Evolutionary conservation across 257 asterid genomes (phyloP).

Genomic region (Marsdenia floribunda): DNA sequence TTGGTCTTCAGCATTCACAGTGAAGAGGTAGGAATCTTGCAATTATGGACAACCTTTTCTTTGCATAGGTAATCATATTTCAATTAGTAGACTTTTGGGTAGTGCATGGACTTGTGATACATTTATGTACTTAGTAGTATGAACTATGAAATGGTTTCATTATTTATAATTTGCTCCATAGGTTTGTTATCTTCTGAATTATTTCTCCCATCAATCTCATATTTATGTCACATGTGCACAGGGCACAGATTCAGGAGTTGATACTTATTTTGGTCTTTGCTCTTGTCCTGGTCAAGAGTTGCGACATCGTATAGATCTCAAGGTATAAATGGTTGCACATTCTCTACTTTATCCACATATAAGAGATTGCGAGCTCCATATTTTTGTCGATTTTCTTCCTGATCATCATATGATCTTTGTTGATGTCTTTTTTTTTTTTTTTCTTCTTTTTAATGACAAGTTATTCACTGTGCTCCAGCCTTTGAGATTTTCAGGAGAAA

Average conservation of each 20-base stretch:
- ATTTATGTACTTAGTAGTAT: not conserved
- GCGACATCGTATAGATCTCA: slow-evolving; percentile 84
- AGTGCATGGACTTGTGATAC: not conserved
- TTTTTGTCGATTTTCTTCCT: not conserved
- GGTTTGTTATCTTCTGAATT: slow-evolving; percentile 8
- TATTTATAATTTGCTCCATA: not conserved
- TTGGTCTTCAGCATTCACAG: slow-evolving; percentile 76
- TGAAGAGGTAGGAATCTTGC: slow-evolving; percentile 54
- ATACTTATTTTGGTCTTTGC: slow-evolving; percentile 94
- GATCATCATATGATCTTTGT: not conserved
- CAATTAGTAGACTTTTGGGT: not conserved
- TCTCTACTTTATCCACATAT: not conserved
- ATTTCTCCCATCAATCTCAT: slow-evolving; percentile 1
- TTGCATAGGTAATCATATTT: not conserved
- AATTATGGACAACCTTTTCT: slow-evolving; percentile 1
- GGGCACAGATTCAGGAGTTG: slow-evolving; percentile 91
- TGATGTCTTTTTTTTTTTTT: not conserved
- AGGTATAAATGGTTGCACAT: slow-evolving; percentile 37
- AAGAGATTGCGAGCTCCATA: slow-evolving; percentile 66
- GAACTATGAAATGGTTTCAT: not conserved
- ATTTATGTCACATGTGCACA: slow-evolving; percentile 18
- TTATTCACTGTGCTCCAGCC: not conserved
- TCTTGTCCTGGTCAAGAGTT: slow-evolving; percentile 77
- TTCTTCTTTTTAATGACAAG: not conserved
- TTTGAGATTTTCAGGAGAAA: not conserved